Base-by-base conservation (phyloP, 305 asterid species). In the Ilex paraguariensis region DNA sequence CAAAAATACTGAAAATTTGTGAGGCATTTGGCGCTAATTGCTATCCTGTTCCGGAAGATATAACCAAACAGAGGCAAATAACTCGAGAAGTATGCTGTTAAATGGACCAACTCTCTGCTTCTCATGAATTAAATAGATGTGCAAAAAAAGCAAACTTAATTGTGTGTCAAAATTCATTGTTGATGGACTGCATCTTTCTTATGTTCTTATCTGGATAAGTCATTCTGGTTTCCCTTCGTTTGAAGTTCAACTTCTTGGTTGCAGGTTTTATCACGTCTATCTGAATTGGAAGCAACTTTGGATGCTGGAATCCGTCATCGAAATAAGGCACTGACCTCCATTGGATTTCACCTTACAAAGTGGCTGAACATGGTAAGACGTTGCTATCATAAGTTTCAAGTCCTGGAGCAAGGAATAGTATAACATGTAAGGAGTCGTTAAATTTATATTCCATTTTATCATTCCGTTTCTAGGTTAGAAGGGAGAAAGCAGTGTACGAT, bases 1-100 rank as follows among this genome's bases (percentile, higher is more conserved):
- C 81, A 62, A 94, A 94, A 81, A 87, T 94, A 66, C 74, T 88
- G 67, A 94, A 84, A 84, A 94, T 94, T 65, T 94, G 99, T 77
- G 99, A 94, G 63, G 98, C 99, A 63, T 94, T 91, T 76, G 94
- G 90, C 48, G 97, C 98, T 60, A 94, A 81, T 72, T 94, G 98
- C 87, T 94, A 87, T 72, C 98, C 99, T 57, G 94, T 91, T 74
- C 97, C 98, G 10, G 97, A 94, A 73, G 96, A 94, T 56, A 56
- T 75, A 60, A 78, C 77, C 67, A 94, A 83, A 70, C 72, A 95
- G 70, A 85, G 89, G 73, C 98, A 94, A 78, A 82, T 91, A 67
- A 82, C 84, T 48, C 82, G 77, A 76, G 99, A 94, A 79, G 98
- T 94, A 77, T 68, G 94, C 61, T 64, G 31, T 64, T 66, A 56